These are phyloP conservation scores for Metschnikowia noctiluminum DNA, from an alignment of 805 yeast species.

Conservation along the genomic window DNA sequence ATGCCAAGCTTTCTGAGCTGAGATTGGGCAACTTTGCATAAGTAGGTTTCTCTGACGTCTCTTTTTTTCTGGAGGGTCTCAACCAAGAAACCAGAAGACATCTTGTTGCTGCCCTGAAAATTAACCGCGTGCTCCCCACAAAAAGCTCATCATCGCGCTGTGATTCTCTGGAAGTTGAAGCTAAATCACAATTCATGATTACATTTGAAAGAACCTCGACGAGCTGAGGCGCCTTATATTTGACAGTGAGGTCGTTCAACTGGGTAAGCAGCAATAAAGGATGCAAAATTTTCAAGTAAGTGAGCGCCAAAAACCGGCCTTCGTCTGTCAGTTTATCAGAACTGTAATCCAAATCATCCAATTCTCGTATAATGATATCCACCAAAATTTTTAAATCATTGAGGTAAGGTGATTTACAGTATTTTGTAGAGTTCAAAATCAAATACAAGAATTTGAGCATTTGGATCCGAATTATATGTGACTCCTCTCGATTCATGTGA, in stretches of 20 bases:
- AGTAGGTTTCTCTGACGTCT: neutral
- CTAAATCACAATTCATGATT: constrained; percentile 24
- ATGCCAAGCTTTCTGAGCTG: constrained; percentile 14
- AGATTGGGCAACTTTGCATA: constrained; percentile 5
- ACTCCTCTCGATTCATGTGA: constrained; percentile 73
- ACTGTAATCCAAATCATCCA: constrained; percentile 60
- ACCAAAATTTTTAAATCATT: constrained; percentile 83
- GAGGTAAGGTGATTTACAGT: constrained; percentile 68
- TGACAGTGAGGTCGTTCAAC: constrained; percentile 43
- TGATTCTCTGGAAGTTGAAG: neutral
- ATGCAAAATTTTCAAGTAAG: constrained; percentile 66
- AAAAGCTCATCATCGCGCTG: neutral
- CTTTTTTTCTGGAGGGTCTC: constrained; percentile 13
- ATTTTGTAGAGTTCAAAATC: constrained; percentile 62
- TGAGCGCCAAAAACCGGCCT: constrained; percentile 45
- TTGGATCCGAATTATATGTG: constrained; percentile 68
- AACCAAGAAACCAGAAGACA: constrained; percentile 37
- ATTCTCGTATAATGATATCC: constrained; percentile 78
- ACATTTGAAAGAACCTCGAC: constrained; percentile 49
- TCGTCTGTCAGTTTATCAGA: constrained; percentile 48
- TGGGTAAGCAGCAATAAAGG: constrained; percentile 70
- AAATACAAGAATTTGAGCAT: constrained; percentile 75
- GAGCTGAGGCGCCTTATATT: constrained; percentile 58
- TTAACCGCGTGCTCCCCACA: constrained; percentile 8
- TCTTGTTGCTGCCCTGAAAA: constrained; percentile 31